Evolutionary conservation across 2,329 filamentous ascomycete genomes (phyloP).

Genomic region (Fonsecaea multimorphosa): DNA sequence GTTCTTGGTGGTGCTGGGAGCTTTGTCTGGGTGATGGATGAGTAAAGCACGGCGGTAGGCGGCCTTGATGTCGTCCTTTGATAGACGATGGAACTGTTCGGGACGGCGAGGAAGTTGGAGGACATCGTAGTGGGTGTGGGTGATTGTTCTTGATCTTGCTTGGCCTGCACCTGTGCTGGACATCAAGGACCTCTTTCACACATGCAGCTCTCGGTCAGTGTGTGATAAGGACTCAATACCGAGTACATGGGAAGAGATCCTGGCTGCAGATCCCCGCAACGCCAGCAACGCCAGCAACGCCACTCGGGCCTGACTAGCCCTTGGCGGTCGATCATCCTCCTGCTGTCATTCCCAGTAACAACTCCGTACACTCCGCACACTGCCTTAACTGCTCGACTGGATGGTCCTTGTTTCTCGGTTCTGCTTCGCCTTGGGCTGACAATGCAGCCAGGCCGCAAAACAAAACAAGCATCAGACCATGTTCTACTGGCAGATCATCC

Average conservation of each 20-base stretch:
- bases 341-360: neutral
- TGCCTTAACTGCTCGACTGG: neutral
- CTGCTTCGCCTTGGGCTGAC: conserved; percentile 7
- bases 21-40: conserved; percentile 65
- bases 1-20: conserved; percentile 8
- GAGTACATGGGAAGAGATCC: neutral
- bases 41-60: conserved; percentile 66
- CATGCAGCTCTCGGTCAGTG: neutral
- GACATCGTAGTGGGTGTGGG: conserved; percentile 47
- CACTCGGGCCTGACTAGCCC: neutral
- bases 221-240: too few relatives aligned
- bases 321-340: conserved; percentile 2
- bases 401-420: conserved; percentile 6
- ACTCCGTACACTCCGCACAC: too few relatives aligned
- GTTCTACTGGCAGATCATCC: conserved; percentile 17
- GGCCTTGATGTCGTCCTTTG: conserved; percentile 55
- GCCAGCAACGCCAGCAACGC: conserved; percentile 16
- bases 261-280: conserved; percentile 9
- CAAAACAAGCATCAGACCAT: conserved; percentile 13
- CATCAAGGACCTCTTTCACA: conserved; percentile 15
- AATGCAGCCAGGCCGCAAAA: neutral
- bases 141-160: conserved; percentile 9
- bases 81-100: conserved; percentile 40
- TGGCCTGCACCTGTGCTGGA: conserved; percentile 12
- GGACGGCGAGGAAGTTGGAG: conserved; percentile 44